These are phyloP conservation scores for Lophiostoma macrostomum DNA, from an alignment of 495 filamentous ascomycete genomes.

Conservation along the genomic window DNA sequence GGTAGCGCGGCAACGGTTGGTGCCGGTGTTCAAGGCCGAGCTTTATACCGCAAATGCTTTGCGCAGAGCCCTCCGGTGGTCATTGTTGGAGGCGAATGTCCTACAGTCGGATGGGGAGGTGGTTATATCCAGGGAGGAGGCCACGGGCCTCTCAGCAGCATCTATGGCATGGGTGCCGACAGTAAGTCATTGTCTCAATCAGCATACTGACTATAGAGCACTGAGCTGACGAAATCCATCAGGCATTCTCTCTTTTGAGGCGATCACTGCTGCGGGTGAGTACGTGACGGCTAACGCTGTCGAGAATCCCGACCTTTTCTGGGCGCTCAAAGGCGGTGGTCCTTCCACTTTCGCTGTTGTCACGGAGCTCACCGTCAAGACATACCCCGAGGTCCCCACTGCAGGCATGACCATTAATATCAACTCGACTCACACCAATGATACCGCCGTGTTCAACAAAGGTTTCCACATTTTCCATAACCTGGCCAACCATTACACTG, in stretches of 20 bases:
- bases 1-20: constrained; percentile 50
- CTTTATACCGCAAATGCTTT: constrained; percentile 40
- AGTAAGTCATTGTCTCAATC: too few species aligned
- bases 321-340: constrained; percentile 30
- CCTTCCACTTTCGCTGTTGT: constrained; percentile 27
- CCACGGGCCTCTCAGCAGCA: constrained; percentile 21
- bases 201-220: too few species aligned
- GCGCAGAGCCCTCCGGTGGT: constrained; percentile 14
- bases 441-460: constrained; percentile 45
- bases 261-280: constrained; percentile 27
- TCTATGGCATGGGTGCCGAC: constrained; percentile 32
- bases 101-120: constrained; percentile 10
- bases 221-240: too few species aligned
- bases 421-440: constrained; percentile 38
- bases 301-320: constrained; percentile 31
- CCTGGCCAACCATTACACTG: constrained; percentile 42
- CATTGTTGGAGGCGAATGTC: constrained; percentile 32
- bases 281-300: constrained; percentile 23
- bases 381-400: constrained; percentile 43
- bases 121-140: constrained; percentile 9
- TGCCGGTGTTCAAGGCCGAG: constrained; percentile 48
- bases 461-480: constrained; percentile 48
- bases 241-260: constrained; percentile 28
- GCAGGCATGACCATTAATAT: constrained; percentile 46
- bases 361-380: constrained; percentile 46